Base-by-base conservation (phyloP, 306 rosid species). In the Biancaea sappan region DNA sequence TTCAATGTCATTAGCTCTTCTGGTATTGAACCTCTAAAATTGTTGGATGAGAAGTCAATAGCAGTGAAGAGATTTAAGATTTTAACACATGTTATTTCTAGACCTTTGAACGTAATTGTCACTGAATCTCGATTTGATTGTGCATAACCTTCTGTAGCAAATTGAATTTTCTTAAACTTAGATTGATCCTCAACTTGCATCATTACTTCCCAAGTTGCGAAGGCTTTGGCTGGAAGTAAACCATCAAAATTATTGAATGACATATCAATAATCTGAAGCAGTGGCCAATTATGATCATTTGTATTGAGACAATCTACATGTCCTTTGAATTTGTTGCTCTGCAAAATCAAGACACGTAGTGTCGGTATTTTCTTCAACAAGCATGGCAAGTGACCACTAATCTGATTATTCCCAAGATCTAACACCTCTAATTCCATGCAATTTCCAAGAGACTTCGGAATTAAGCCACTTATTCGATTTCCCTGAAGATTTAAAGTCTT, bases 381-480 rank as follows among this genome's bases (percentile, higher is more conserved):
- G 21, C 52, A 46, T 0, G 52, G 52, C 15, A 46, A 46, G 19
- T 0, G 6, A 16, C 21, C 7, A 15, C 5, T 15, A n/a, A n/a
- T n/a, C n/a, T n/a, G n/a, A n/a, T n/a, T n/a, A n/a, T n/a, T n/a
- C n/a, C n/a, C n/a, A n/a, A n/a, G n/a, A n/a, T n/a, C n/a, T n/a
- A n/a, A n/a, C n/a, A n/a, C n/a, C n/a, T n/a, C n/a, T n/a, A n/a
- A n/a, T n/a, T n/a, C n/a, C n/a, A n/a, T n/a, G n/a, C n/a, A n/a
- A n/a, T n/a, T n/a, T n/a, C n/a, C n/a, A 4, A 80, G 54, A 31
- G 80, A 69, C 57, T 8, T 21, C 10, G 84, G 84, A 21, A 81
- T 6, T 15, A 1, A 1, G 0, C 78, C 84, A 8, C 1, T 1
- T 0, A 81, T 5, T 0, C 0, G 0, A 51, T 81, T 81, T 16